Evolutionary conservation across 768 basidiomycete genomes (phyloP), one percentile per base, ranked within the genome.

Genomic region (Collybia mongolica): DNA sequence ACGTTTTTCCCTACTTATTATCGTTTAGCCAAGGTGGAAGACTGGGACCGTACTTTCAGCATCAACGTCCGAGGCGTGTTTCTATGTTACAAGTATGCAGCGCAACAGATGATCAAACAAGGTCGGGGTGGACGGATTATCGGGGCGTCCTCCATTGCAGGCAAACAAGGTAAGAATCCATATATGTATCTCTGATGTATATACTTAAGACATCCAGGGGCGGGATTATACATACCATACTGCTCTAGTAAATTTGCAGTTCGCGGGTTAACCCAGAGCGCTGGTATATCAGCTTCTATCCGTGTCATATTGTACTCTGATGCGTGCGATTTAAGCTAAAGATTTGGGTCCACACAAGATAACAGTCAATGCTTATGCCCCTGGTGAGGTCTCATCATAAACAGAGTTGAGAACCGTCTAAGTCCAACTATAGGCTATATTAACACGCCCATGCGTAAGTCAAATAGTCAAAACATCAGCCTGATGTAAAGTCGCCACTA

Each of bases 81-180:
- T n/a, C n/a, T n/a, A n/a, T n/a, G n/a, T n/a, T n/a, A n/a, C n/a
- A n/a, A n/a, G n/a, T n/a, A n/a, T n/a, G n/a, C n/a, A n/a, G n/a
- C n/a, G n/a, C n/a, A n/a, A n/a, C n/a, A n/a, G n/a, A n/a, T n/a
- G n/a, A n/a, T n/a, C n/a, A n/a, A n/a, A n/a, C n/a, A n/a, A n/a
- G n/a, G n/a, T n/a, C 56, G 54, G 3, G 75, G 76, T 5, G 76
- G 76, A 0, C 60, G 73, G 37, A 71, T 77, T 22, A 66, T 77
- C 17, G 74, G 75, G 9, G 73, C 73, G 1, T 69, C 65, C 8
- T 79, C 76, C 5, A 53, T 72, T 0, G 65, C 62, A 0, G 74
- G 74, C n/a, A 69, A 71, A 52, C 32, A 44, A 68, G 73, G 72
- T 59, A 24, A 9, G 46, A 38, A 46, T 17, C n/a, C 2, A 24